Conservation (phyloP, 495 filamentous ascomycete species). For the Endocarpon pusillum region DNA sequence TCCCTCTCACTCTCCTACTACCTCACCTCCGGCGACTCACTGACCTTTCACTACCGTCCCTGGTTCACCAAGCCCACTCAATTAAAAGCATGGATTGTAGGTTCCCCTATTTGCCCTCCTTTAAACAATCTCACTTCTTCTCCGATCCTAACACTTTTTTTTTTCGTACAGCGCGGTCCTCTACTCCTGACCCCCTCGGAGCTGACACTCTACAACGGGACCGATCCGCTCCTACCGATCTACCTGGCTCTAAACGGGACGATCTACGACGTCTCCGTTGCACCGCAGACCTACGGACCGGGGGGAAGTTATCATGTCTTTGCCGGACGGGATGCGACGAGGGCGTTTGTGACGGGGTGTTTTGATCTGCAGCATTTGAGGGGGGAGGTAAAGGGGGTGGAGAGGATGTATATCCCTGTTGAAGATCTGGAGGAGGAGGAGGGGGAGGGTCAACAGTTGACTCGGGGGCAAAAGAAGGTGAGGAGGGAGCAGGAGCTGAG, state of each 20-base stretch:
- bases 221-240: slow-evolving; percentile 55
- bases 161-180: slow-evolving; percentile 30
- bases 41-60: slow-evolving; percentile 54
- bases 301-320: slow-evolving; percentile 83
- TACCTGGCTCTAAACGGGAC: slow-evolving; percentile 85
- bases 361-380: slow-evolving; percentile 77
- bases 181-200: slow-evolving; percentile 51
- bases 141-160: slow-evolving; percentile 8
- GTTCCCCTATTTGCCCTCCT: slow-evolving; percentile 5
- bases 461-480: slow-evolving; percentile 33
- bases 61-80: slow-evolving; percentile 45
- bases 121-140: slow-evolving; percentile 1
- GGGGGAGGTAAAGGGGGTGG: slow-evolving; percentile 65
- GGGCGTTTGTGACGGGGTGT: slow-evolving; percentile 92
- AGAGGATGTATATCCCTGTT: slow-evolving; percentile 72
- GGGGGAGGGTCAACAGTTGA: slow-evolving; percentile 27
- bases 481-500: slow-evolving; percentile 36
- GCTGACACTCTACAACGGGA: slow-evolving; percentile 64
- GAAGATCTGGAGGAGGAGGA: slow-evolving; percentile 40
- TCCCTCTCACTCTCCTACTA: slow-evolving; percentile 63
- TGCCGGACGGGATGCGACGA: slow-evolving; percentile 68
- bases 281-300: slow-evolving; percentile 65
- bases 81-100: slow-evolving; percentile 46
- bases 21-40: slow-evolving; percentile 48
- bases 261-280: slow-evolving; percentile 81